Conservation (phyloP, 805 yeast genomes). For the Teunomyces aglyptinius region DNA sequence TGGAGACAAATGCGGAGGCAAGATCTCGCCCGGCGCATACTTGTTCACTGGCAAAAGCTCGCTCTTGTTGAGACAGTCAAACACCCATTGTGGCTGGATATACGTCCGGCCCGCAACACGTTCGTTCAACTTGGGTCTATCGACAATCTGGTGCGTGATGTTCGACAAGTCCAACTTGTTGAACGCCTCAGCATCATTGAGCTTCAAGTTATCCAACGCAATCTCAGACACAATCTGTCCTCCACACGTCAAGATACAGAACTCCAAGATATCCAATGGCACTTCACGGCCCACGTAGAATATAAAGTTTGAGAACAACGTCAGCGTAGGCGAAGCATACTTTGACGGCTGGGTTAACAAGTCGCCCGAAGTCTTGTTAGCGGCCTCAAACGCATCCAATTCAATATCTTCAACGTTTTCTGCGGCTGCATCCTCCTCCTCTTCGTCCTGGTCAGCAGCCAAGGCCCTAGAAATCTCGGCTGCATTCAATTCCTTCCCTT, state of each 20-base stretch:
- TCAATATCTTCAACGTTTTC: slow-evolving; percentile 27
- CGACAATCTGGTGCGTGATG: slow-evolving; percentile 92
- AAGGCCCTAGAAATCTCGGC: slow-evolving; percentile 51
- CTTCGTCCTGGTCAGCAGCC: slow-evolving; percentile 37
- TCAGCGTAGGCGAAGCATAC: slow-evolving; percentile 55
- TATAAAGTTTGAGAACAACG: slow-evolving; percentile 68
- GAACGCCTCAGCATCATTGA: slow-evolving; percentile 44
- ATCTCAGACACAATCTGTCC: slow-evolving; percentile 85
- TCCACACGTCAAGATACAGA: slow-evolving; percentile 81
- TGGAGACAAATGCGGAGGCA: slow-evolving; percentile 97
- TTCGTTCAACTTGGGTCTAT: slow-evolving; percentile 76
- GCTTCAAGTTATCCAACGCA: slow-evolving; percentile 71
- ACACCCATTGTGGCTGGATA: slow-evolving; percentile 97
- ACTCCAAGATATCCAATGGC: slow-evolving; percentile 86
- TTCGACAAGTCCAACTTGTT: slow-evolving; percentile 56
- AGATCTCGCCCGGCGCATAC: slow-evolving; percentile 90
- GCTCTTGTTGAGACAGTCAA: slow-evolving; percentile 83
- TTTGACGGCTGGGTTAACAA: slow-evolving; percentile 62
- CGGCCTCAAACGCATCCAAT: slow-evolving; percentile 70
- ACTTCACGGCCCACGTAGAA: slow-evolving; percentile 95
- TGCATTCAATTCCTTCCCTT: slow-evolving; percentile 38
- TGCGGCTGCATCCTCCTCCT: slow-evolving; percentile 41
- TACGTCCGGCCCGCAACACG: slow-evolving; percentile 91
- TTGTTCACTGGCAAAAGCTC: slow-evolving; percentile 70
- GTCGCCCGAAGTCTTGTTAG: slow-evolving; percentile 66